Evolutionary conservation across 306 rosid species (phyloP).

Genomic region (Dryas alaskensis): DNA sequence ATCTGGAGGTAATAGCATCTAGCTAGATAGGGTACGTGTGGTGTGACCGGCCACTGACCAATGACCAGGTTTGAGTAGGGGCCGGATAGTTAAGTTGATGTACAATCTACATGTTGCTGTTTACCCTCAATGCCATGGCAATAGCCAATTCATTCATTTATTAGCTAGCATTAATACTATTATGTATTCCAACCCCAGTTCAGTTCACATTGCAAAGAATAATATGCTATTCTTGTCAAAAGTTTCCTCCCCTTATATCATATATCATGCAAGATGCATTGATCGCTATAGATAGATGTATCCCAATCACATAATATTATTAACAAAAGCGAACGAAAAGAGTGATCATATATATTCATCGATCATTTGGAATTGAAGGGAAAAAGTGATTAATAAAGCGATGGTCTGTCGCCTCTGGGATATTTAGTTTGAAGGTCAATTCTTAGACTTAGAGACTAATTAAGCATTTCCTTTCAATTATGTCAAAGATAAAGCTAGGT

Average conservation of each 20-base stretch:
- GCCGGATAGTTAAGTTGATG: slow-evolving; percentile 5
- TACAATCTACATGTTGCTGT: slow-evolving; percentile 15
- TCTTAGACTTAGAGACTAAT: no score
- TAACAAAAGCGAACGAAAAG: background rate
- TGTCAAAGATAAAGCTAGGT: no score
- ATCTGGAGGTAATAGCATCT: no score
- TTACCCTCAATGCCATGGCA: slow-evolving; percentile 61
- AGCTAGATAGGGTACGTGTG: no score
- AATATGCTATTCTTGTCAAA: slow-evolving; percentile 1
- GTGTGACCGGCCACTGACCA: no score
- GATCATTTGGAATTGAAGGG: background rate
- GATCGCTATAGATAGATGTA: no score
- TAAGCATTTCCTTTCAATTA: no score
- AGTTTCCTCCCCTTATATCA: slow-evolving; percentile 9
- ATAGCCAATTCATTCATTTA: slow-evolving; percentile 4
- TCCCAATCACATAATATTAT: background rate
- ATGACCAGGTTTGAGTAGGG: slow-evolving; percentile 3
- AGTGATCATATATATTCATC: background rate
- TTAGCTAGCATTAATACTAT: no score
- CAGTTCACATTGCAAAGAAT: slow-evolving; percentile 7
- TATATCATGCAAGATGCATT: no score
- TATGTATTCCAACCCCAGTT: no score
- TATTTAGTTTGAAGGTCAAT: background rate
- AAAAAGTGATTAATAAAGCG: background rate
- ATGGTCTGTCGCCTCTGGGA: background rate